phyloP scores from a whole-genome alignment of 2,329 filamentous ascomycete genomes.

The Calonectria fujianensis region DNA sequence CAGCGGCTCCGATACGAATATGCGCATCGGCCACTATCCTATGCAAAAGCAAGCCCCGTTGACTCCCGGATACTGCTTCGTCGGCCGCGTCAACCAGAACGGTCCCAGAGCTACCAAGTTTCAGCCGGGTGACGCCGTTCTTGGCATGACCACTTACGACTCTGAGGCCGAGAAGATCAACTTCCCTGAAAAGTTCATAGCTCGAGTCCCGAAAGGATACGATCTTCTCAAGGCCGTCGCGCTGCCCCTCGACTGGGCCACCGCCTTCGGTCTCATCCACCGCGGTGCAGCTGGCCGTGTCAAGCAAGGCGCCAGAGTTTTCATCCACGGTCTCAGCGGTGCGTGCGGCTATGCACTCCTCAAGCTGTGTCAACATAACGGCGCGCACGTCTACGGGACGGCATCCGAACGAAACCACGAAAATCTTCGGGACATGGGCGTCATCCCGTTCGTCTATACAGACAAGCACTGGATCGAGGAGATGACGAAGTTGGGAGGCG shows the following conservation, averaged over 20 bases:
- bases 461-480: constrained; percentile 69
- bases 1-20: constrained; percentile 68
- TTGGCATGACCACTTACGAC: constrained; percentile 63
- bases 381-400: constrained; percentile 70
- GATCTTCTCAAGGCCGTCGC: constrained; percentile 64
- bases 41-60: constrained; percentile 66
- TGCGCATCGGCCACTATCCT: constrained; percentile 69
- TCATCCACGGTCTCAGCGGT: constrained; percentile 70
- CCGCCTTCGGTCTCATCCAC: constrained; percentile 62
- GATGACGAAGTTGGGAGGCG: constrained; percentile 68
- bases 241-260: constrained; percentile 67
- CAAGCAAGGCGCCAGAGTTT: constrained; percentile 65
- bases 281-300: constrained; percentile 61
- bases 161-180: constrained; percentile 68
- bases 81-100: constrained; percentile 64
- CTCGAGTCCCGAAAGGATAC: constrained; percentile 63
- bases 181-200: constrained; percentile 66
- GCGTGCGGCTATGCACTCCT: constrained; percentile 68
- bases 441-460: constrained; percentile 66
- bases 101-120: constrained; percentile 61
- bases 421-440: constrained; percentile 61
- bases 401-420: constrained; percentile 68
- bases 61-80: constrained; percentile 69
- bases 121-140: constrained; percentile 59
- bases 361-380: constrained; percentile 63